Evolutionary conservation across 2,329 filamentous ascomycete species (phyloP).

Genomic region (Didymella exigua): DNA sequence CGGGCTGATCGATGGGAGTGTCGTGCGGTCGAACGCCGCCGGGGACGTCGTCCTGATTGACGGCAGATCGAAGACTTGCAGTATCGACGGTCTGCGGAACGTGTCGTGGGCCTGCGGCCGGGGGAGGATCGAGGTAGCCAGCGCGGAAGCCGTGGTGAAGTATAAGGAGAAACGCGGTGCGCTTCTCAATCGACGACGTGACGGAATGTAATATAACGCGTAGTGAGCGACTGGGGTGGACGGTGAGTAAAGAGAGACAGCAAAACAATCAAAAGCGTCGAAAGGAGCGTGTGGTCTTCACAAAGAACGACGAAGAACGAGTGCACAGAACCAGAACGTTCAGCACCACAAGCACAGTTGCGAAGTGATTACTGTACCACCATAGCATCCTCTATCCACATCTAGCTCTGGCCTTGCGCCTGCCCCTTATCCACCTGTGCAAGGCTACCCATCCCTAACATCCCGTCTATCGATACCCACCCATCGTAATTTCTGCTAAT

Average conservation of each 20-base stretch:
- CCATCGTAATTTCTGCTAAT: conserved; percentile 44
- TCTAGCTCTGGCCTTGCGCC: background rate
- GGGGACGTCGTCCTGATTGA: conserved; percentile 54
- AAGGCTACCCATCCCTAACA: conserved; percentile 20
- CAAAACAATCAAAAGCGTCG: conserved; percentile 24
- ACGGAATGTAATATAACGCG: conserved; percentile 22
- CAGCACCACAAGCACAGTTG: conserved; percentile 18
- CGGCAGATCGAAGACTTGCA: conserved; percentile 55
- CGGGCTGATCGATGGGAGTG: conserved; percentile 55
- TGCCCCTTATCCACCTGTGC: background rate
- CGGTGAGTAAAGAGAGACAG: conserved; percentile 35
- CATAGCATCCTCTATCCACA: conserved; percentile 1
- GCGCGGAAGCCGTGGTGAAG: conserved; percentile 61
- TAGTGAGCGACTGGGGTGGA: conserved; percentile 35
- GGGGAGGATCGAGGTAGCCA: conserved; percentile 63
- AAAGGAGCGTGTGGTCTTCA: conserved; percentile 26
- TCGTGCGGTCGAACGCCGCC: conserved; percentile 49
- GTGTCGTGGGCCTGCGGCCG: conserved; percentile 63
- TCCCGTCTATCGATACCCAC: conserved; percentile 42
- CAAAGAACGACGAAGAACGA: conserved; percentile 17
- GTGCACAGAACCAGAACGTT: background rate
- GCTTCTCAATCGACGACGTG: conserved; percentile 33
- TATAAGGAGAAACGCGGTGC: conserved; percentile 45
- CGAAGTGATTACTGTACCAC: conserved; percentile 30
- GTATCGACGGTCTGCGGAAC: conserved; percentile 56